These are phyloP conservation scores for Dictyophora rubrovolvata DNA, from an alignment of 768 basidiomycete species.

Conservation along the genomic window DNA sequence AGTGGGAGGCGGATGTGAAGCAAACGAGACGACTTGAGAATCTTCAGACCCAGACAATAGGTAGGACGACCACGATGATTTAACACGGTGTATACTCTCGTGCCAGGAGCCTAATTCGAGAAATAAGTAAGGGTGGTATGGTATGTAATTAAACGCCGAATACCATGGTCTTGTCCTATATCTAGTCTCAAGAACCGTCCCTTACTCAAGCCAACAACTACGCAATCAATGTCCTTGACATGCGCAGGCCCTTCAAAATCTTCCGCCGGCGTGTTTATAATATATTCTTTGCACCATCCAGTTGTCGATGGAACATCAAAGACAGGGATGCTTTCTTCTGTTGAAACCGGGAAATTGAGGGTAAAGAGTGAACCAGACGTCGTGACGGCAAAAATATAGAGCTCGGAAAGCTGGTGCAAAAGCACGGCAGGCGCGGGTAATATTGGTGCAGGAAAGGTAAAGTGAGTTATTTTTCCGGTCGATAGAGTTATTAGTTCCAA, in stretches of 20 bases:
- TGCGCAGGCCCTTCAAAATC: conserved; percentile 36
- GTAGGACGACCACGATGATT: conserved; percentile 7
- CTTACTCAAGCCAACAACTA: conserved; percentile 50
- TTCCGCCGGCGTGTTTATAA: conserved; percentile 41
- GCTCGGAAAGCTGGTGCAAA: conserved; percentile 35
- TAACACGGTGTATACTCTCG: conserved; percentile 8
- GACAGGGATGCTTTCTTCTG: conserved; percentile 19
- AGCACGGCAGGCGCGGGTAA: conserved; percentile 58
- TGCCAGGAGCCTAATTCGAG: conserved; percentile 6
- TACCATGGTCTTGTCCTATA: conserved; percentile 3
- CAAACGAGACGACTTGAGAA: conserved; percentile 58
- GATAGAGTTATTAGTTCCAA: conserved; percentile 72
- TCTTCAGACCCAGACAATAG: conserved; percentile 26
- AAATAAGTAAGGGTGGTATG: neutral
- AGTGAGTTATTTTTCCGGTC: conserved; percentile 53
- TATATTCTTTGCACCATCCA: conserved; percentile 54
- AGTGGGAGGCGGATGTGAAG: conserved; percentile 66
- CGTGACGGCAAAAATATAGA: conserved; percentile 67
- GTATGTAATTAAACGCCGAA: neutral
- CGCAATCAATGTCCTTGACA: conserved; percentile 54
- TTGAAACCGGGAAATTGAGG: conserved; percentile 46
- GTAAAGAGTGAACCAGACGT: conserved; percentile 63
- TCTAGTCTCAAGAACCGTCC: conserved; percentile 65
- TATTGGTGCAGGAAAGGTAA: conserved; percentile 66
- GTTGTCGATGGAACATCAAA: conserved; percentile 4